These are phyloP conservation scores for Suillus weaverae DNA, from an alignment of 768 basidiomycete genomes.

Conservation along the genomic window DNA sequence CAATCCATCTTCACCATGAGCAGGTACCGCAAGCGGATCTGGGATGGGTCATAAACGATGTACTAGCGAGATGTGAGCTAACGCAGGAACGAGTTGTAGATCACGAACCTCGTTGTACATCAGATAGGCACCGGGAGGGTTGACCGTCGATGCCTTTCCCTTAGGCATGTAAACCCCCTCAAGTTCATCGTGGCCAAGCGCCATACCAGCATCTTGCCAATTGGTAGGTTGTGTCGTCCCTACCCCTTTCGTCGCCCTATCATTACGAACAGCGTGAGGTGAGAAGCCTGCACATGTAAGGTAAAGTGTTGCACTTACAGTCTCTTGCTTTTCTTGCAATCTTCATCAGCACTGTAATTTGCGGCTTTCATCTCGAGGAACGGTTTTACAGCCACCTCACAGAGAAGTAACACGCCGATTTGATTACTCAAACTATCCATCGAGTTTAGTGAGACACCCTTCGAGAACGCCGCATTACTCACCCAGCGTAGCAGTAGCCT, in stretches of 20 bases:
- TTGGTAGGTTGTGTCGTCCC: slow-evolving; percentile 50
- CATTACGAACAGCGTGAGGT: neutral
- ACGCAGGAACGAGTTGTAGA: neutral
- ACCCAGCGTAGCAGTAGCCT: slow-evolving; percentile 54
- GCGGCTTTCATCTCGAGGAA: slow-evolving; percentile 48
- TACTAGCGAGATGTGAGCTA: slow-evolving; percentile 38
- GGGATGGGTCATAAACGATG: slow-evolving; percentile 58
- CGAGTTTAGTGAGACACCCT: slow-evolving; percentile 7
- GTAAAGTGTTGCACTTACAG: slow-evolving; percentile 31
- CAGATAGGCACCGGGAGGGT: slow-evolving; percentile 31
- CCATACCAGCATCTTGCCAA: slow-evolving; percentile 61
- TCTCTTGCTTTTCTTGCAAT: slow-evolving; percentile 43
- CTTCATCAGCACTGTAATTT: slow-evolving; percentile 49
- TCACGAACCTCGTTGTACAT: slow-evolving; percentile 57
- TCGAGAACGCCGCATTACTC: slow-evolving; percentile 18
- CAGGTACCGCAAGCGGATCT: slow-evolving; percentile 58
- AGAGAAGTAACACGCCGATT: slow-evolving; percentile 57
- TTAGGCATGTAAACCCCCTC: slow-evolving; percentile 62
- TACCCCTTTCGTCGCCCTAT: slow-evolving; percentile 54
- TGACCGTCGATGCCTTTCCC: slow-evolving; percentile 40
- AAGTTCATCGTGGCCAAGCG: slow-evolving; percentile 48
- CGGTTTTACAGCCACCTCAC: slow-evolving; percentile 59
- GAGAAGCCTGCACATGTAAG: neutral
- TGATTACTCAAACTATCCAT: slow-evolving; percentile 45
- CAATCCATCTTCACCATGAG: slow-evolving; percentile 52